phyloP scores from a whole-genome alignment of 73 alveolate genomes.

The Halteria grandinella region DNA sequence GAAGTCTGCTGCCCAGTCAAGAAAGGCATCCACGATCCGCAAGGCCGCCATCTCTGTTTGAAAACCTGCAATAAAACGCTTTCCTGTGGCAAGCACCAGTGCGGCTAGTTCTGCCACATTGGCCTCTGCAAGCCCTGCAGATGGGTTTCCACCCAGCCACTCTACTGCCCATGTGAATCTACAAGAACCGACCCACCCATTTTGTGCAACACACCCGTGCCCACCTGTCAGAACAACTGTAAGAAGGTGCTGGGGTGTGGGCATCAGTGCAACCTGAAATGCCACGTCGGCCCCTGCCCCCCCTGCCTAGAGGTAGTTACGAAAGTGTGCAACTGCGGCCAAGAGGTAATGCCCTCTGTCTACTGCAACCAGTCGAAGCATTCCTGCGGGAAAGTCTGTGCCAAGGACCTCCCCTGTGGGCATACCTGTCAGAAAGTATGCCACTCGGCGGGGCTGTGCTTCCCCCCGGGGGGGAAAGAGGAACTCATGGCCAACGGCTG shows the following conservation, averaged over 20 bases:
- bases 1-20: conserved; percentile 86
- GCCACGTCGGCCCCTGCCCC: conserved; percentile 85
- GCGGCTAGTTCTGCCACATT: conserved; percentile 93
- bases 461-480: conserved; percentile 15
- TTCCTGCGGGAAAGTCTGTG: conserved; percentile 71
- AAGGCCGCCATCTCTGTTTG: conserved; percentile 92
- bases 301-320: conserved; percentile 74
- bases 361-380: conserved; percentile 68
- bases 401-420: conserved; percentile 59
- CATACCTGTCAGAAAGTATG: conserved; percentile 68
- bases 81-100: conserved; percentile 91
- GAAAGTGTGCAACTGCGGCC: conserved; percentile 74
- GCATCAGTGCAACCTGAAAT: conserved; percentile 76
- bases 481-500: conserved; percentile 49
- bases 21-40: conserved; percentile 75
- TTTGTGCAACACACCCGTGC: conserved; percentile 81
- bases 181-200: conserved; percentile 86
- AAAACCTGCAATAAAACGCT: conserved; percentile 85
- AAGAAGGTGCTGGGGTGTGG: conserved; percentile 84
- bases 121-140: conserved; percentile 96
- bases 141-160: conserved; percentile 80
- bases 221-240: conserved; percentile 80
- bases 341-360: conserved; percentile 54
- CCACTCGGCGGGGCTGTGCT: conserved; percentile 57
- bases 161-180: conserved; percentile 90